phyloP scores from a whole-genome alignment of 306 rosid species.

The Rubus parviflorus region DNA sequence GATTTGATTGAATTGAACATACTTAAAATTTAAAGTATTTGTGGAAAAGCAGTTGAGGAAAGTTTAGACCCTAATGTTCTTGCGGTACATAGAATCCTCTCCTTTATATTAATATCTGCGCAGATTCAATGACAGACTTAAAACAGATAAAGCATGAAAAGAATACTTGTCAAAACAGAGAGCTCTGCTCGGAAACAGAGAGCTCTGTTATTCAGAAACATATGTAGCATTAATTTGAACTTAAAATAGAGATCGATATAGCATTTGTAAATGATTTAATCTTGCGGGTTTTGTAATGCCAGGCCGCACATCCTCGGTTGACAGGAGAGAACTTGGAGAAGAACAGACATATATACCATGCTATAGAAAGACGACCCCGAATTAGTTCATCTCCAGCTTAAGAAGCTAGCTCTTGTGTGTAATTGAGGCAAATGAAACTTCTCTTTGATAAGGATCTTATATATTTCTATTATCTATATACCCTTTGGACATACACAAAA shows the following conservation, averaged over 20 bases:
- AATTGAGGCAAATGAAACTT: neutral
- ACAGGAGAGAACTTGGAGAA: constrained; percentile 38
- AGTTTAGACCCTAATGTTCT: constrained; percentile 22
- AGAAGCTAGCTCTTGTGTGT: neutral
- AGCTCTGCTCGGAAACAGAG: neutral
- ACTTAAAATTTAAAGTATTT: too few species aligned
- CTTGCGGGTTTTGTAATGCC: neutral
- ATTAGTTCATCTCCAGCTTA: neutral
- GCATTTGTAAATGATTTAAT: neutral
- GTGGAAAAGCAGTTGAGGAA: constrained; percentile 57
- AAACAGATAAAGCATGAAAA: neutral
- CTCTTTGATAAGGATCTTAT: neutral
- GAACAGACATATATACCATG: constrained; percentile 45
- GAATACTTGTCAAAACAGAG: neutral
- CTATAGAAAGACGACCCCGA: constrained; percentile 35
- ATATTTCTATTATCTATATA: too few species aligned
- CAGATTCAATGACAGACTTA: neutral
- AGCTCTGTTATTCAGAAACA: neutral
- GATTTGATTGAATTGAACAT: too few species aligned
- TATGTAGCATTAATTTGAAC: neutral
- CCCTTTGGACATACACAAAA: too few species aligned
- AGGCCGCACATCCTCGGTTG: constrained; percentile 49
- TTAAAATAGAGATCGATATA: neutral
- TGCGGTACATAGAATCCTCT: constrained; percentile 33
- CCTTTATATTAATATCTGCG: neutral